These are phyloP conservation scores for Glycine latifolia DNA, from an alignment of 306 rosid species.

Conservation along the genomic window DNA sequence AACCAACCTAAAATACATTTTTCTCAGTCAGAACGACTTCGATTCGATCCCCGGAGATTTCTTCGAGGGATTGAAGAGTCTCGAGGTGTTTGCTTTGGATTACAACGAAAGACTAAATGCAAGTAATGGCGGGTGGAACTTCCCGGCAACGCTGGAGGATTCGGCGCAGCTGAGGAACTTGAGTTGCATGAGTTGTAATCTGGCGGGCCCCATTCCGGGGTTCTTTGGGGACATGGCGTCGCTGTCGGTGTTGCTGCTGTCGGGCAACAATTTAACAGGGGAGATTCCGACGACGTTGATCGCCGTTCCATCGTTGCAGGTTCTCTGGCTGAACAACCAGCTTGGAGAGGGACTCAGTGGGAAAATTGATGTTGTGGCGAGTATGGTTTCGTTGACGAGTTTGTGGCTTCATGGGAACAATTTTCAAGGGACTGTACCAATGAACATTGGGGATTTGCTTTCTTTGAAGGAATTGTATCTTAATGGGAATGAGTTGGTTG, in stretches of 20 bases:
- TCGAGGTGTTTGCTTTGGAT: conserved; percentile 78
- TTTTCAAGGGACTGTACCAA: conserved; percentile 66
- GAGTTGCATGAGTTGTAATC: conserved; percentile 63
- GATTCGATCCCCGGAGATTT: conserved; percentile 66
- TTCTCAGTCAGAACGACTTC: conserved; percentile 63
- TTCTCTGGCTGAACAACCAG: conserved; percentile 73
- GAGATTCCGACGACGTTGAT: conserved; percentile 60
- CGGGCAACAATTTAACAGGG: conserved; percentile 61
- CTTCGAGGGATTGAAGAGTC: conserved; percentile 62
- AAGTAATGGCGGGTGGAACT: conserved; percentile 62
- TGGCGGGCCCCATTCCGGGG: conserved; percentile 69
- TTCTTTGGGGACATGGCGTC: conserved; percentile 66
- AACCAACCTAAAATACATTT: conserved; percentile 54
- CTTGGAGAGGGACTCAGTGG: conserved; percentile 64
- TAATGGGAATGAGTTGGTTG: conserved; percentile 69
- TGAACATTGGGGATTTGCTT: conserved; percentile 64
- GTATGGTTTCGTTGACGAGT: conserved; percentile 63
- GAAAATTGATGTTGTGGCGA: conserved; percentile 59
- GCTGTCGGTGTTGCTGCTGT: conserved; percentile 60
- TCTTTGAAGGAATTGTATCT: conserved; percentile 70
- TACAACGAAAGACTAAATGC: conserved; percentile 57
- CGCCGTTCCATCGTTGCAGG: conserved; percentile 46
- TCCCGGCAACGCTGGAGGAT: conserved; percentile 50
- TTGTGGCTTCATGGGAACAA: conserved; percentile 85
- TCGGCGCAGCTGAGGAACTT: conserved; percentile 65